Percentiles rank a stretch among this genome's conserved stretches.
phyloP scores from a whole-genome alignment of 1,284 basidiomycete genomes.

The Cryptococcus hybrid region DNA sequence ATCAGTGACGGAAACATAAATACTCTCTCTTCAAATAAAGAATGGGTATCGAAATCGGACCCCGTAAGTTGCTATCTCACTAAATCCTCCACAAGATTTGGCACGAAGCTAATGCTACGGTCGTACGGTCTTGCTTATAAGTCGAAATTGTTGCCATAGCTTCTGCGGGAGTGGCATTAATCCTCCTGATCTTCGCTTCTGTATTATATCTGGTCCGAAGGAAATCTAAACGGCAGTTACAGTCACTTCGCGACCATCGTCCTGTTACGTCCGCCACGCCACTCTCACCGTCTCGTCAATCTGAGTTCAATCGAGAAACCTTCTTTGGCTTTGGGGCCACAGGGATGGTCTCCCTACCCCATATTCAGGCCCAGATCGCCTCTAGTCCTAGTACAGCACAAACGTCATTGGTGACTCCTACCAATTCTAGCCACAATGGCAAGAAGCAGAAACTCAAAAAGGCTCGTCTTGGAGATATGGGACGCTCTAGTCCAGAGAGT shows the following conservation, averaged over 20 bases:
- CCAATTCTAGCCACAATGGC: background rate
- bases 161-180: constrained; percentile 20
- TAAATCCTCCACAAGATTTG: background rate
- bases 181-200: constrained; percentile 17
- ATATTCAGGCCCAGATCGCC: background rate
- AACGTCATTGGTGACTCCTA: constrained; percentile 14
- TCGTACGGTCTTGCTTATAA: background rate
- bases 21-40: background rate
- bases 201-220: background rate
- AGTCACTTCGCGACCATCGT: background rate
- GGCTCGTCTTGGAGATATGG: background rate
- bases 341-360: background rate
- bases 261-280: background rate
- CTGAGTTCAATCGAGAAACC: background rate
- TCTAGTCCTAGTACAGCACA: constrained; percentile 11
- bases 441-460: constrained; percentile 6
- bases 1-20: no score
- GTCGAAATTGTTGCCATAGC: constrained; percentile 32
- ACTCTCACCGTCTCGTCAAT: background rate
- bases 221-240: background rate
- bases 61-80: constrained; percentile 7
- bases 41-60: constrained; percentile 12
- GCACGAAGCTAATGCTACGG: background rate
- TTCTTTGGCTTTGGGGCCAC: background rate
- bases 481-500: background rate